A percentile compares a stretch with the other conserved stretches of the same genome.
These are phyloP conservation scores for Solanum arcanum DNA, from an alignment of 257 asterid genomes.

Conservation along the genomic window DNA sequence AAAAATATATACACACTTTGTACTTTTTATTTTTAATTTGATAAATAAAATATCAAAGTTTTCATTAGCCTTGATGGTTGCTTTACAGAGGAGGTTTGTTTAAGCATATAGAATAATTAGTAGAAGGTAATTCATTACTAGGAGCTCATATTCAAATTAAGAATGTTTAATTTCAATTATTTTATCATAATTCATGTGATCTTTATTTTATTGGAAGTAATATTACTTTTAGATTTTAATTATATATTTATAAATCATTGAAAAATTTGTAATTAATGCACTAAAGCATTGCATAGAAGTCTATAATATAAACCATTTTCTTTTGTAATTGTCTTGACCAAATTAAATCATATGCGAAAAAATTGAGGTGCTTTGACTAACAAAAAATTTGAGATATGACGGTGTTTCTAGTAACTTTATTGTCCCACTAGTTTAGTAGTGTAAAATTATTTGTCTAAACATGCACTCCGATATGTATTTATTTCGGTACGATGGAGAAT, in stretches of 20 bases:
- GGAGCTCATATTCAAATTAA: neutral
- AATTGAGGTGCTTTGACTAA: neutral
- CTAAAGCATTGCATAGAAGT: neutral
- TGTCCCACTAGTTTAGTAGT: neutral
- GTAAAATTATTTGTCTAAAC: neutral
- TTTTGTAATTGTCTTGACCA: neutral
- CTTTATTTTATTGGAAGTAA: neutral
- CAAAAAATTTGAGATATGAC: neutral
- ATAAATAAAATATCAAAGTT: neutral
- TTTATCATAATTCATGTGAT: fast-evolving
- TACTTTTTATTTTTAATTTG: neutral
- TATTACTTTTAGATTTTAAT: neutral
- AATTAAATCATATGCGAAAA: neutral
- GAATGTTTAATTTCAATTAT: fast-evolving
- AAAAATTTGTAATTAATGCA: neutral
- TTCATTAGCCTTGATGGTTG: neutral
- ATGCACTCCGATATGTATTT: neutral
- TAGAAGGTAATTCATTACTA: neutral
- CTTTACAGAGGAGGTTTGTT: neutral
- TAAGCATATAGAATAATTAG: neutral
- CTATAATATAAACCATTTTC: neutral
- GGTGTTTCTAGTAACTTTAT: neutral
- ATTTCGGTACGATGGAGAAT: neutral
- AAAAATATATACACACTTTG: neutral
- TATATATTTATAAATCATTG: neutral